Conservation (phyloP, 352 stramenopile species). For the Globisporangium viniferum region DNA sequence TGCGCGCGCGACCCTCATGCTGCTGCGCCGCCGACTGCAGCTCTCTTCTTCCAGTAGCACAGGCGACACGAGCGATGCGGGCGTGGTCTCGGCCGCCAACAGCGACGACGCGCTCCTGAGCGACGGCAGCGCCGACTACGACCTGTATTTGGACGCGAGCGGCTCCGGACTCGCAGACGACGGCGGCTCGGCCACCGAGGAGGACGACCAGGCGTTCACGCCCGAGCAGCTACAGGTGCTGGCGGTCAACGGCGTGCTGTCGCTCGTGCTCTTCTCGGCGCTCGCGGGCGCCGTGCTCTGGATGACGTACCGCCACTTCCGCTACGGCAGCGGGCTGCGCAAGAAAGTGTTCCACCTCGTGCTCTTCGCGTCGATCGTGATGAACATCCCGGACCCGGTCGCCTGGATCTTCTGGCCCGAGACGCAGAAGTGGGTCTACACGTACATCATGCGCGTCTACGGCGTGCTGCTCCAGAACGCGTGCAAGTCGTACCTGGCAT, state of each 20-base stretch:
- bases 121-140: not conserved
- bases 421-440: conserved; percentile 58
- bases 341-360: conserved; percentile 78
- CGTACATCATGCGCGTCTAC: conserved; percentile 67
- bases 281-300: conserved; percentile 59
- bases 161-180: not conserved
- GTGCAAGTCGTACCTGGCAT: conserved; percentile 79
- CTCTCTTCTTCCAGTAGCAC: conserved; percentile 8
- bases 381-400: conserved; percentile 65
- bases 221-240: conserved; percentile 42
- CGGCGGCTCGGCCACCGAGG: not conserved
- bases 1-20: conserved; percentile 15
- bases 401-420: conserved; percentile 58
- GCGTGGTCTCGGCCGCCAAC: conserved; percentile 8
- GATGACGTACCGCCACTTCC: conserved; percentile 62
- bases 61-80: not conserved
- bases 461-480: conserved; percentile 65
- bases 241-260: conserved; percentile 55
- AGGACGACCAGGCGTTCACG: conserved; percentile 20
- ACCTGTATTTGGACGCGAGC: not conserved
- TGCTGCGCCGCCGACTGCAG: conserved; percentile 16
- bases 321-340: conserved; percentile 37
- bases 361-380: conserved; percentile 55
- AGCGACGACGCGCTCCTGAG: conserved; percentile 3
- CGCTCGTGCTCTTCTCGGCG: conserved; percentile 56